Conservation (phyloP, 345 rosid species). For the Xanthoceras sorbifolium region DNA sequence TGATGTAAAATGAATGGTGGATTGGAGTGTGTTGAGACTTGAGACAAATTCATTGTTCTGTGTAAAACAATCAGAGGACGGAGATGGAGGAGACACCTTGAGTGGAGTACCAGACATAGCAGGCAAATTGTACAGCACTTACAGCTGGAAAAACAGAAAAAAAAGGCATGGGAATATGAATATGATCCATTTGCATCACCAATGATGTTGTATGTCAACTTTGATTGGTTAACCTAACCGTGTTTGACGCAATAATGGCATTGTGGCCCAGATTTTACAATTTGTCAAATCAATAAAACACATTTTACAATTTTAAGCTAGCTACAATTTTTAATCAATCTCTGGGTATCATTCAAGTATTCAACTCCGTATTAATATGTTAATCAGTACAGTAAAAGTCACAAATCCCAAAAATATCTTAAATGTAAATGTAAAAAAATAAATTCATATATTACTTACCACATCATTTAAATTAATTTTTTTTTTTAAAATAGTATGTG, state of each 20-base stretch:
- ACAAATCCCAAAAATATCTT: too few species aligned
- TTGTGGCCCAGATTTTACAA: constrained; percentile 2
- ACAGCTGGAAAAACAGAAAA: constrained; percentile 11
- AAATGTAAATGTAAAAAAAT: too few species aligned
- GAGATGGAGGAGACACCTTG: background rate
- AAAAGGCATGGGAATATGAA: background rate
- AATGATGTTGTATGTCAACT: background rate
- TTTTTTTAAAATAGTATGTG: too few species aligned
- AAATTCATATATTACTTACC: too few species aligned
- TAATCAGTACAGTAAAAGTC: too few species aligned
- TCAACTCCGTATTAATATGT: too few species aligned
- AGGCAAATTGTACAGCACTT: background rate
- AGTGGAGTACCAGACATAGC: background rate
- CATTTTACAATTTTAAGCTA: background rate
- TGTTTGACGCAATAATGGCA: background rate
- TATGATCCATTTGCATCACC: background rate
- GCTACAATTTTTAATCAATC: too few species aligned
- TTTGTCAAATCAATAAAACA: background rate
- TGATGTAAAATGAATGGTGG: too few species aligned
- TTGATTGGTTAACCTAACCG: background rate
- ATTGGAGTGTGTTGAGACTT: too few species aligned
- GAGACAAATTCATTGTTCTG: too few species aligned
- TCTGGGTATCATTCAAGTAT: too few species aligned
- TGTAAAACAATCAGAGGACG: background rate
- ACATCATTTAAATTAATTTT: too few species aligned